Conservation (phyloP, 768 basidiomycete genomes). For the Clavulina sp. region DNA sequence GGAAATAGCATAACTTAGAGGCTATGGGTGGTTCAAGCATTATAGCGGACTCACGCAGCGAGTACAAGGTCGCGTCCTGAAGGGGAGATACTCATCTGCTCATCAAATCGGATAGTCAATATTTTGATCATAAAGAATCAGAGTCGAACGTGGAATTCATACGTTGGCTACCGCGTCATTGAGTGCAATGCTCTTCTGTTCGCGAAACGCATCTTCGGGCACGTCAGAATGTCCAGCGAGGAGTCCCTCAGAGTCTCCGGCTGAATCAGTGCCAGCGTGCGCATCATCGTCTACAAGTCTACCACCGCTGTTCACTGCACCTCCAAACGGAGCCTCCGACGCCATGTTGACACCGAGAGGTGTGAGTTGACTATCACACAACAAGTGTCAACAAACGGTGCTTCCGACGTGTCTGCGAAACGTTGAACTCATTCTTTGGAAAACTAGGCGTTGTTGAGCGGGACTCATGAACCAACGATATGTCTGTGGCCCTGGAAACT, state of each 20-base stretch:
- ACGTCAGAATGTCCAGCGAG: background rate
- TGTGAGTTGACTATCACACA: too few relatives aligned
- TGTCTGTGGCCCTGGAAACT: too few relatives aligned
- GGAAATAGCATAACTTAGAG: conserved; percentile 18
- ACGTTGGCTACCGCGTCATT: conserved; percentile 11
- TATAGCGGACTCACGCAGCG: conserved; percentile 45
- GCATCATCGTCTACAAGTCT: conserved; percentile 1
- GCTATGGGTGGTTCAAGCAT: background rate
- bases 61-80: conserved; percentile 76
- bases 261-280: background rate
- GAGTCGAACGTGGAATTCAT: background rate
- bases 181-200: conserved; percentile 6
- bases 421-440: too few relatives aligned
- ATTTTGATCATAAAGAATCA: background rate
- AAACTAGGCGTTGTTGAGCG: background rate
- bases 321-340: too few relatives aligned
- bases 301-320: too few relatives aligned
- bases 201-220: background rate
- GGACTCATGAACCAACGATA: too few relatives aligned
- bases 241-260: too few relatives aligned
- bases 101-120: background rate
- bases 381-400: too few relatives aligned
- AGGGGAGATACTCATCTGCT: conserved; percentile 82
- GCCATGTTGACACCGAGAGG: too few relatives aligned
- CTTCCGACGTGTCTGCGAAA: too few relatives aligned